Percentiles rank a stretch among this genome's conserved stretches.
These are phyloP conservation scores for Sugiyamaella smithiae DNA, from an alignment of 805 yeast genomes.

Conservation along the genomic window DNA sequence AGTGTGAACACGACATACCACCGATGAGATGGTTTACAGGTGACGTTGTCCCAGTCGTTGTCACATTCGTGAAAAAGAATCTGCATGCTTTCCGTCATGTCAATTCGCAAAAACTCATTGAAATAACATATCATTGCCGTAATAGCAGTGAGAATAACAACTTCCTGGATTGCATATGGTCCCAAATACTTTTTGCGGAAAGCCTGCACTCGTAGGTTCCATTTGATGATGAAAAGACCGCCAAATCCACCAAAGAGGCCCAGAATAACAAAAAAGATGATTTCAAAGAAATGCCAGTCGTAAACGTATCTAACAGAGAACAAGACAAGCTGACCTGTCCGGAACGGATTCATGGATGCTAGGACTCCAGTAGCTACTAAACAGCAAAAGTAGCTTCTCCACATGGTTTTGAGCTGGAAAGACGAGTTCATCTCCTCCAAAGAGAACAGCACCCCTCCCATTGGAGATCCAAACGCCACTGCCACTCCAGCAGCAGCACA, in stretches of 20 bases:
- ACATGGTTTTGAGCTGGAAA: slow-evolving; percentile 73
- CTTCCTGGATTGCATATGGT: slow-evolving; percentile 65
- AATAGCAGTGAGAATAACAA: slow-evolving; percentile 57
- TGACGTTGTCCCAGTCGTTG: slow-evolving; percentile 39
- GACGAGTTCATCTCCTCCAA: slow-evolving; percentile 83
- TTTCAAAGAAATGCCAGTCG: slow-evolving; percentile 82
- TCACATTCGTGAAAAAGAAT: slow-evolving; percentile 81
- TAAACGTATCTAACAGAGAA: slow-evolving; percentile 88
- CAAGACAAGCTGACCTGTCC: slow-evolving; percentile 91
- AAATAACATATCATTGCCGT: slow-evolving; percentile 80
- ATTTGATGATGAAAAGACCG: slow-evolving; percentile 73
- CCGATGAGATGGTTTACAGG: slow-evolving; percentile 30
- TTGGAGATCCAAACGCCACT: slow-evolving; percentile 95
- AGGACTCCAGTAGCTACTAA: slow-evolving; percentile 80
- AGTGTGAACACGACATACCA: slow-evolving; percentile 49
- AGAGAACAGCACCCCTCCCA: slow-evolving; percentile 94
- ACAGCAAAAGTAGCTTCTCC: slow-evolving; percentile 91
- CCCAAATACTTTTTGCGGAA: slow-evolving; percentile 70
- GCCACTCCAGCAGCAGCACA: slow-evolving; percentile 98
- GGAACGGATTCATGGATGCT: slow-evolving; percentile 81
- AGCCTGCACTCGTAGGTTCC: slow-evolving; percentile 71
- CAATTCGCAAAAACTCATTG: slow-evolving; percentile 74
- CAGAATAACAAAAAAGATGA: slow-evolving; percentile 67
- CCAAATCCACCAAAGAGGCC: slow-evolving; percentile 92
- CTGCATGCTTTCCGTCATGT: slow-evolving; percentile 97